A percentile compares a stretch with the other conserved stretches of the same genome.
Conservation (phyloP, 2,329 filamentous ascomycete genomes). For the Neophaeococcomyces aloes region DNA sequence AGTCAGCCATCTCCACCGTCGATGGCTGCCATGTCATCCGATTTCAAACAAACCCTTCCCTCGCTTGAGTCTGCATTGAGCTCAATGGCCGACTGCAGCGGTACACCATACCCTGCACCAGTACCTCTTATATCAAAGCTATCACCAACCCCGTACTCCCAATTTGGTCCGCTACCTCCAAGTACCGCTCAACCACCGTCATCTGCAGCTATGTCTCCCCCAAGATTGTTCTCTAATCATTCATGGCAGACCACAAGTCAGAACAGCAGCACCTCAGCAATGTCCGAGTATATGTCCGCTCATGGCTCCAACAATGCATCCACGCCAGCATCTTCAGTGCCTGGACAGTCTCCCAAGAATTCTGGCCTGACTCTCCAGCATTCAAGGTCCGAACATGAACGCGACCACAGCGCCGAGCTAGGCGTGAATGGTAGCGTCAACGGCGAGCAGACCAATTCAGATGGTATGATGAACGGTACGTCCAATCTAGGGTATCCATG, state of each 20-base stretch:
- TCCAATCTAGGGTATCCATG: constrained; percentile 35
- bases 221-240: constrained; percentile 26
- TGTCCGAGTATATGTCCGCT: constrained; percentile 14
- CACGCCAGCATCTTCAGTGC: constrained; percentile 14
- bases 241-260: constrained; percentile 13
- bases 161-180: constrained; percentile 25
- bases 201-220: constrained; percentile 30
- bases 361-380: constrained; percentile 1
- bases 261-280: constrained; percentile 14
- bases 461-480: constrained; percentile 25
- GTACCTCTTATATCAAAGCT: constrained; percentile 22
- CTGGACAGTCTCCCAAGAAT: constrained; percentile 12
- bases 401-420: background rate
- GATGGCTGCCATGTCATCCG: constrained; percentile 26
- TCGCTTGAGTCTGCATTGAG: constrained; percentile 30
- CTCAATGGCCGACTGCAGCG: constrained; percentile 21
- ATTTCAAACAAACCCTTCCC: constrained; percentile 30
- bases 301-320: constrained; percentile 9
- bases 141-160: constrained; percentile 23
- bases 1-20: constrained; percentile 26
- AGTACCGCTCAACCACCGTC: constrained; percentile 27
- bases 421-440: background rate
- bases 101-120: constrained; percentile 16
- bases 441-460: background rate
- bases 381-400: constrained; percentile 4